Evolutionary conservation across 2,329 filamentous ascomycete genomes (phyloP).

Genomic region (Xylaria sp.): DNA sequence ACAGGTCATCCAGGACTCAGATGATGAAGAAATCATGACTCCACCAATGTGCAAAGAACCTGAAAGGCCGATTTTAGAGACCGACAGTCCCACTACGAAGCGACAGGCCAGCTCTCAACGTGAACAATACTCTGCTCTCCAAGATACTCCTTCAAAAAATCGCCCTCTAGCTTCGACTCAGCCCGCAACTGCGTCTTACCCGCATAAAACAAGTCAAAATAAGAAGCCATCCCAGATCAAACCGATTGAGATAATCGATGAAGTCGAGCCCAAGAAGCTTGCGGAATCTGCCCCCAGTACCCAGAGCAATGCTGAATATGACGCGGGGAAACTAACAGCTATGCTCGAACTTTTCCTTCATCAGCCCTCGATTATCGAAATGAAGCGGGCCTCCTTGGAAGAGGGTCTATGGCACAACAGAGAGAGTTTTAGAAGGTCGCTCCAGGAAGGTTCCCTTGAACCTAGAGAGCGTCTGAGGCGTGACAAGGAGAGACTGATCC

Average conservation of each 20-base stretch:
- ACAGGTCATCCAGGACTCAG: conserved; percentile 60
- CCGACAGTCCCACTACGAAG: conserved; percentile 27
- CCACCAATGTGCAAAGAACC: conserved; percentile 47
- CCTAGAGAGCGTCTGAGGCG: conserved; percentile 54
- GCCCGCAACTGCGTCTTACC: conserved; percentile 26
- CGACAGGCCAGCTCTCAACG: conserved; percentile 24
- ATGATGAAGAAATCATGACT: conserved; percentile 61
- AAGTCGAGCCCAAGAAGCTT: conserved; percentile 9
- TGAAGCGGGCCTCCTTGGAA: conserved; percentile 47
- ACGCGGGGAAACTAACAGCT: conserved; percentile 40
- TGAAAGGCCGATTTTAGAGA: conserved; percentile 35
- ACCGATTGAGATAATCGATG: conserved; percentile 12
- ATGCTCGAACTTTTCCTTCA: conserved; percentile 47
- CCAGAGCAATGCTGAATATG: conserved; percentile 30
- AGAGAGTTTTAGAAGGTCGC: conserved; percentile 53
- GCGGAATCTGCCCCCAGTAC: conserved; percentile 25
- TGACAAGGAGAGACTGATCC: conserved; percentile 55
- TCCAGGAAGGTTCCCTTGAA: conserved; percentile 54
- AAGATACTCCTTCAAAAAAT: conserved; percentile 37
- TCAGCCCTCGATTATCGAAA: conserved; percentile 43
- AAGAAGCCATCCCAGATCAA: conserved; percentile 18
- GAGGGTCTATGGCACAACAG: conserved; percentile 54
- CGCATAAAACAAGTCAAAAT: conserved; percentile 29
- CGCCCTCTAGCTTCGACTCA: conserved; percentile 20
- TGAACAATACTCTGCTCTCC: conserved; percentile 30